Evolutionary conservation across 495 filamentous ascomycete species (phyloP), one percentile per base, ranked within the genome.

Genomic region (Podospora appendiculata): DNA sequence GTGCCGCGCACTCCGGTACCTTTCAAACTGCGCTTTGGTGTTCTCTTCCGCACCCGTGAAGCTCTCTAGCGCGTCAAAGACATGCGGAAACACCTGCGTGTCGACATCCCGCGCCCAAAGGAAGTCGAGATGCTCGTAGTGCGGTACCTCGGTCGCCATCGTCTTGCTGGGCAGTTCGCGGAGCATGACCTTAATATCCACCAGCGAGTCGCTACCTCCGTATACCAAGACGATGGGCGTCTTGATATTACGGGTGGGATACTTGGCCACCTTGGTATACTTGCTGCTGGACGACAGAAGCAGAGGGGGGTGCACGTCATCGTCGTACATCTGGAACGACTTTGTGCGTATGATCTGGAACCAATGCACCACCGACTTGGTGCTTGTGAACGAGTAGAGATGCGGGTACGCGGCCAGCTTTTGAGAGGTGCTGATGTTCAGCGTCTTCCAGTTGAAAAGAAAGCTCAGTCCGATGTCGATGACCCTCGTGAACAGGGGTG

Each of bases 321-420:
- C 93, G 61, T 98, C 93, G 66, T 90, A 97, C 86, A 98, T 96
- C 67, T 97, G 93, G 65, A 98, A 98, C 33, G 79, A 87, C 56
- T 87, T 85, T 61, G 90, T 96, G 43, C 93, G 84, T 56, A 98
- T 97, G 59, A 98, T 96, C 62, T 98, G 93, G 69, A 98, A 98
- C 93, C 93, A 98, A 60, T 98, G 93, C 0, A 98, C 93, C 8
- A 96, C 88, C 12, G 84, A 88, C 63, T 98, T 98, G 52, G 90
- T 95, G 62, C 87, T 92, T 0, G 93, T 96, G 64, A 90, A 97
- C 3, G 90, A 96, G 65, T 94, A 98, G 1, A 98, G 73, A 67
- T 98, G 94, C 25, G 92, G 83, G 61, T 98, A 98, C n/a, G 90
- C 90, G 25, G 93, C 93, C 6, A 97, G 81, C 66, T 98, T 98